Conservation (phyloP, 2,329 filamentous ascomycete genomes). For the Ophiosphaerella korrae region DNA sequence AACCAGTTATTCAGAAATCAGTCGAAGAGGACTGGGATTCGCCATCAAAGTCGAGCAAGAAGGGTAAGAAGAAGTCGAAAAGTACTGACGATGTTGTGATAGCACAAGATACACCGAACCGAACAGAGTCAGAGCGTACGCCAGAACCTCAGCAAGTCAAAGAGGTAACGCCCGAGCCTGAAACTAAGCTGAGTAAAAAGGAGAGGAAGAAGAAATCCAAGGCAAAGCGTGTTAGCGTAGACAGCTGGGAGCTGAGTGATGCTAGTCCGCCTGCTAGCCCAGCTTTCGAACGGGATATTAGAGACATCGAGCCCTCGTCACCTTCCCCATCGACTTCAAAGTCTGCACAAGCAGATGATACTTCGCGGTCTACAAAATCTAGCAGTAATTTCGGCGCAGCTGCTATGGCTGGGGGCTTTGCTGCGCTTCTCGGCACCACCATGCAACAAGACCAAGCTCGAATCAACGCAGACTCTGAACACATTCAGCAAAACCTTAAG, state of each 20-base stretch:
- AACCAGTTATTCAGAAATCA: slow-evolving; percentile 39
- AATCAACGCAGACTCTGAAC: slow-evolving; percentile 33
- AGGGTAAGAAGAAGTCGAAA: slow-evolving; percentile 34
- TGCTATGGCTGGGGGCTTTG: slow-evolving; percentile 40
- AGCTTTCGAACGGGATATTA: slow-evolving; percentile 38
- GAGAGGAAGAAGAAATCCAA: slow-evolving; percentile 44
- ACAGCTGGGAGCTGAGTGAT: slow-evolving; percentile 40
- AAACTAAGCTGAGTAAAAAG: slow-evolving; percentile 47
- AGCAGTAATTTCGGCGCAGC: slow-evolving; percentile 24
- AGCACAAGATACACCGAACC: slow-evolving; percentile 20
- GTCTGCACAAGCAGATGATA: slow-evolving; percentile 9
- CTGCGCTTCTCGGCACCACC: slow-evolving; percentile 36
- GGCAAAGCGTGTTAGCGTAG: slow-evolving; percentile 34
- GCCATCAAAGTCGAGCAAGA: slow-evolving; percentile 27
- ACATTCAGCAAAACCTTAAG: slow-evolving; percentile 33
- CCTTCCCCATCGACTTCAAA: slow-evolving; percentile 1
- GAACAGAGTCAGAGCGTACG: slow-evolving; percentile 10
- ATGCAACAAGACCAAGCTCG: slow-evolving; percentile 43
- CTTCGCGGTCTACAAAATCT: slow-evolving; percentile 14
- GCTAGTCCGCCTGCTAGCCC: slow-evolving; percentile 30
- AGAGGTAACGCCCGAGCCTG: slow-evolving; percentile 18
- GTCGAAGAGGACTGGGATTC: slow-evolving; percentile 19
- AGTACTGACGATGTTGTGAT: slow-evolving; percentile 29
- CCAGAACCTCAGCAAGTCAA: slow-evolving; percentile 13
- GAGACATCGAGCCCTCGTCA: slow-evolving; percentile 17